Evolutionary conservation across 2,329 filamentous ascomycete genomes (phyloP).

Genomic region (Aspergillus eucalypticola): DNA sequence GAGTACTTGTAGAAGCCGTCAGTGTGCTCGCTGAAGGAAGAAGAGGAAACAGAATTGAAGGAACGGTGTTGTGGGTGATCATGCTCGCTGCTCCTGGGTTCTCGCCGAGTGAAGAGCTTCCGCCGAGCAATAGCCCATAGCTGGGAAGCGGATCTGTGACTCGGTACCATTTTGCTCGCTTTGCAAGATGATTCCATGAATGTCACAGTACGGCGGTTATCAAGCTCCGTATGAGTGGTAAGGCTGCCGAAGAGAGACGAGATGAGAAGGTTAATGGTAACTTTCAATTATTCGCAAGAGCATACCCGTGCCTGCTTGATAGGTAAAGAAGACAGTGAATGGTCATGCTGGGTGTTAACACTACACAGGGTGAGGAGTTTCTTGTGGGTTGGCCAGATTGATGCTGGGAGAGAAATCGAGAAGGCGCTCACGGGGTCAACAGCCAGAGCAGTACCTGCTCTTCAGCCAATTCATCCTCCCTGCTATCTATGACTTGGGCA

Average conservation of each 20-base stretch:
- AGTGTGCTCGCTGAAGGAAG: slow-evolving; percentile 16
- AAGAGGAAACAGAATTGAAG: slow-evolving; percentile 1
- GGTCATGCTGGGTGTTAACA: not conserved
- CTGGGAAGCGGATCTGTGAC: slow-evolving; percentile 17
- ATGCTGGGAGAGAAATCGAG: not conserved
- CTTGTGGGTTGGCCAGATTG: not conserved
- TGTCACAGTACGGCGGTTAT: not conserved
- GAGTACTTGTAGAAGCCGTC: slow-evolving; percentile 29
- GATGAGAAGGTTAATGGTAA: not conserved
- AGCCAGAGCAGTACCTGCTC: not conserved
- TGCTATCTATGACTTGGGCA: not conserved
- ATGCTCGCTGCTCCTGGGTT: slow-evolving; percentile 5
- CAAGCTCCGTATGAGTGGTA: not conserved
- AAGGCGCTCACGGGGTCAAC: not conserved
- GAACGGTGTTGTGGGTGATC: not conserved
- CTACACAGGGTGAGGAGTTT: no score
- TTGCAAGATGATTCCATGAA: not conserved
- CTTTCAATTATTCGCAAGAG: no score
- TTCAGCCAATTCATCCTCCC: not conserved
- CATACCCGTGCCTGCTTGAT: not conserved
- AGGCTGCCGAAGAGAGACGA: not conserved
- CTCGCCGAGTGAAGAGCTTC: slow-evolving; percentile 21
- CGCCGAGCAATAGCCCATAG: slow-evolving; percentile 20
- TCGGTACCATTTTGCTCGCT: slow-evolving; percentile 8
- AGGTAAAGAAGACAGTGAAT: not conserved